Conservation (phyloP, 441 rosid species). For the Adansonia madagascariensis region DNA sequence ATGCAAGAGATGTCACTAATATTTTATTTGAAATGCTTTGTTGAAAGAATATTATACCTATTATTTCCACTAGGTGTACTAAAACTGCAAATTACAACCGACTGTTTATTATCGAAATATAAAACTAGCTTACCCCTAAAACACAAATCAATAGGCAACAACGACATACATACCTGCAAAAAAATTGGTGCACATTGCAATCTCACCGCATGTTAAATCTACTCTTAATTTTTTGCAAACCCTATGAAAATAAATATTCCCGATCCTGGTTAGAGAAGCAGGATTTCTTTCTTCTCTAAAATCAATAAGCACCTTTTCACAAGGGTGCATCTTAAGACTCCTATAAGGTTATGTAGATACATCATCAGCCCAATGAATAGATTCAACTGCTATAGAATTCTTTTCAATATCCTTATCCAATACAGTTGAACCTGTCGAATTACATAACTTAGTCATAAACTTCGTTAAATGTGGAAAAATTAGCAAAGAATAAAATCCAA, state of each 20-base stretch:
- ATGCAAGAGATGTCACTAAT: constrained; percentile 1
- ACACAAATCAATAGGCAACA: constrained; percentile 16
- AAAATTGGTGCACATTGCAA: constrained; percentile 96
- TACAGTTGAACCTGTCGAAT: constrained; percentile 42
- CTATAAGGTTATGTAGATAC: constrained; percentile 48
- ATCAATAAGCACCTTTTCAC: constrained; percentile 87
- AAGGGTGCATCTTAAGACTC: constrained; percentile 64
- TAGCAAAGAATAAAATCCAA: neutral
- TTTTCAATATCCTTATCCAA: constrained; percentile 37
- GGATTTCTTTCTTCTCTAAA: constrained; percentile 83
- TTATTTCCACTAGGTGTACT: neutral
- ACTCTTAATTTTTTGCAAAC: constrained; percentile 89
- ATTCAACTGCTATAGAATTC: constrained; percentile 32
- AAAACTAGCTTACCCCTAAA: constrained; percentile 12
- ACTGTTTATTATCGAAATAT: constrained; percentile 8
- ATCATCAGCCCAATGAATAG: constrained; percentile 26
- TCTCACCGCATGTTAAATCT: constrained; percentile 93
- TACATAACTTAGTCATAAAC: constrained; percentile 27
- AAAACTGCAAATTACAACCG: constrained; percentile 15
- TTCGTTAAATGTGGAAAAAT: constrained; percentile 21
- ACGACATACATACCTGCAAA: constrained; percentile 60
- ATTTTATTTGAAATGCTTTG: neutral
- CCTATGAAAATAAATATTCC: constrained; percentile 94
- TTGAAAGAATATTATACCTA: neutral
- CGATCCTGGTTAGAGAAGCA: constrained; percentile 93